Base-by-base conservation (phyloP, 495 filamentous ascomycete species). In the Neurospora hispaniola region DNA sequence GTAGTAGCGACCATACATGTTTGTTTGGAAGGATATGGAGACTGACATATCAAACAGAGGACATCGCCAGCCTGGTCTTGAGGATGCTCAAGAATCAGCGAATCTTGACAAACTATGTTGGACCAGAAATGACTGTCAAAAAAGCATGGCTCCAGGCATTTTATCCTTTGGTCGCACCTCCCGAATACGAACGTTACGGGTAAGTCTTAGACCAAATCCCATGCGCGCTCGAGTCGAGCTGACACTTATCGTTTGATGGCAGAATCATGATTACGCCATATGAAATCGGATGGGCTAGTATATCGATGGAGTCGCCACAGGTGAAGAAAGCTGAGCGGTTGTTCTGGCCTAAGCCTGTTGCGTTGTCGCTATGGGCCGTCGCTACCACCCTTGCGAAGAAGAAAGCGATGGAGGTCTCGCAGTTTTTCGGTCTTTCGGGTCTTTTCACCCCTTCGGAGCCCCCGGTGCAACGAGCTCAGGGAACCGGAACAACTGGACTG, bases 131-230 rank as follows among this genome's bases (percentile, higher is more conserved):
- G 31, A 72, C 71, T 31, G n/a, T 84, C 7, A 59, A 70, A 12
- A 75, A 73, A 46, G 78, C 69, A 43, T 84, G 81, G 82, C 75
- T 86, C 59, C 81, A 85, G 27, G 54, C 85, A 3, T 75, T 80
- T 18, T 85, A 81, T 69, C 84, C 84, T 0, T 75, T 72, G 27
- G 74, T 72, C 10, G 81, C 84, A 48, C 82, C 84, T 8, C 84
- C 84, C n/a, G 80, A 75, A 39, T 84, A 79, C 71, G 77, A 79
- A 54, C 77, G 77, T 31, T 75, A 75, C 59, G 84, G 83, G 84
- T 85, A 82, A 31, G 79, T 73, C 31, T 46, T 6, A 18, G n/a
- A 8, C 23, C 10, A 43, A 14, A 44, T 11, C 14, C 11, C 14
- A 6, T 41, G 43, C 14, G 27, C 8, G 1, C 42, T 2, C 20